Conservation (phyloP, 2,329 filamentous ascomycete species). For the Penicillium janthinellum region DNA sequence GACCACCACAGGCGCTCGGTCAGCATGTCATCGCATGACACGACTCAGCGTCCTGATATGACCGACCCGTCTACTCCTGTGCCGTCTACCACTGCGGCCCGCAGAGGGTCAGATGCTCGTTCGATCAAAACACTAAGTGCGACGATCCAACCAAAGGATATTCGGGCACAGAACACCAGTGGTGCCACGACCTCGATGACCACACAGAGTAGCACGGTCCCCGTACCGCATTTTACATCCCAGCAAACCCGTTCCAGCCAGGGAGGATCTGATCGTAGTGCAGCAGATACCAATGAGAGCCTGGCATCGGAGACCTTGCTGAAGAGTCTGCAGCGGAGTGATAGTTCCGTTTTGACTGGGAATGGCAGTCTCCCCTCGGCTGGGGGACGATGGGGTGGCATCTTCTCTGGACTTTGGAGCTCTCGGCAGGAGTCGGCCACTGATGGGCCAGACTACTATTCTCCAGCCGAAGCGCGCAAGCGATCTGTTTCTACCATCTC, state of each 20-base stretch:
- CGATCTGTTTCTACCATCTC: conserved; percentile 33
- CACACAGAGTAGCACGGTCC: conserved; percentile 52
- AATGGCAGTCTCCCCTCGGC: conserved; percentile 51
- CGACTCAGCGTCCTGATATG: conserved; percentile 40
- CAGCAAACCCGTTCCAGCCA: conserved; percentile 37
- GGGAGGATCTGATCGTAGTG: conserved; percentile 26
- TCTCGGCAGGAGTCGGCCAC: conserved; percentile 52
- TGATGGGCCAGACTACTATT: conserved; percentile 34
- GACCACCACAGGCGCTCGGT: conserved; percentile 42
- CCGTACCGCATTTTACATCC: conserved; percentile 57
- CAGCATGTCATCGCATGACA: conserved; percentile 50
- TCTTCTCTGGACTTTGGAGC: conserved; percentile 60
- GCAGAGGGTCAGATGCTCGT: conserved; percentile 47
- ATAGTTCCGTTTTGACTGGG: conserved; percentile 51
- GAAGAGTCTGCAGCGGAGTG: conserved; percentile 56
- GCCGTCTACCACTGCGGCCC: conserved; percentile 28
- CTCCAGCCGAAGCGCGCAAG: conserved; percentile 28
- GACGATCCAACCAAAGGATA: conserved; percentile 50
- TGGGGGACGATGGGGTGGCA: conserved; percentile 56
- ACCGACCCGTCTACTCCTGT: conserved; percentile 29
- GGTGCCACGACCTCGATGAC: conserved; percentile 56
- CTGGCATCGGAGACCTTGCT: conserved; percentile 59
- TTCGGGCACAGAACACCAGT: conserved; percentile 49
- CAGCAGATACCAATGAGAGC: conserved; percentile 40
- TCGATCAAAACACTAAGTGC: conserved; percentile 47